Base-by-base conservation (phyloP, 1,139 yeast species). In the Suhomyces bribrorum region DNA sequence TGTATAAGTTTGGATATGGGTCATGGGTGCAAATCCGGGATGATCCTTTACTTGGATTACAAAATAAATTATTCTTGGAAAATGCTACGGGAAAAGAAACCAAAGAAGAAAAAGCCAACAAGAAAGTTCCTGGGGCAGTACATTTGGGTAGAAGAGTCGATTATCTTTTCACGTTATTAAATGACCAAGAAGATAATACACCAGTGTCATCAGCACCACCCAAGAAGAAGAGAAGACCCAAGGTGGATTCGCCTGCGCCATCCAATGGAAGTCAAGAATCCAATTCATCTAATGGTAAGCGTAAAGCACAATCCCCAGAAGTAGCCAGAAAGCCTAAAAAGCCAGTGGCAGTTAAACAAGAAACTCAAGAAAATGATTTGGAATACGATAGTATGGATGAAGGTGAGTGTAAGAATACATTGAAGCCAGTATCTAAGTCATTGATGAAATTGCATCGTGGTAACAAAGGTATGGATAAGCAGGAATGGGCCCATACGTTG, bases 121-220 rank as follows among this genome's bases (percentile, higher is more conserved):
- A 83, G 45, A 84, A 83, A 52, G 86, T 84, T 8, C 99, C 99
- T 1, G 95, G 95, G 5, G 78, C 97, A 2, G 94, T 92, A 8
- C 99, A 92, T 62, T 69, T 94, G 36, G 90, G 89, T n/a, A 79
- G 99, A 61, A 79, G 99, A 54, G 84, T 87, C 2, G 98, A 94
- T 58, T 92, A 90, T 53, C 72, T 92, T 51, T 75, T 90, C 30
- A 66, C 81, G 2, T 81, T 87, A 20, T 64, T 92, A 48, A 76
- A 76, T 42, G 88, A 77, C 15, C 75, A 69, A 22, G 79, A 70
- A 7, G 76, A 70, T 24, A 20, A 20, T 20, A 26, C 36, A 9
- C 43, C 42, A 9, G 40, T 38, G 25, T 28, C 46, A 5, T 14
- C 34, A 5, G 3, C 34, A 14, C 26, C 46, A 9, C 13, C 22